These are phyloP conservation scores for Umbilicaria muhlenbergii DNA, from an alignment of 495 filamentous ascomycete genomes.

Conservation along the genomic window DNA sequence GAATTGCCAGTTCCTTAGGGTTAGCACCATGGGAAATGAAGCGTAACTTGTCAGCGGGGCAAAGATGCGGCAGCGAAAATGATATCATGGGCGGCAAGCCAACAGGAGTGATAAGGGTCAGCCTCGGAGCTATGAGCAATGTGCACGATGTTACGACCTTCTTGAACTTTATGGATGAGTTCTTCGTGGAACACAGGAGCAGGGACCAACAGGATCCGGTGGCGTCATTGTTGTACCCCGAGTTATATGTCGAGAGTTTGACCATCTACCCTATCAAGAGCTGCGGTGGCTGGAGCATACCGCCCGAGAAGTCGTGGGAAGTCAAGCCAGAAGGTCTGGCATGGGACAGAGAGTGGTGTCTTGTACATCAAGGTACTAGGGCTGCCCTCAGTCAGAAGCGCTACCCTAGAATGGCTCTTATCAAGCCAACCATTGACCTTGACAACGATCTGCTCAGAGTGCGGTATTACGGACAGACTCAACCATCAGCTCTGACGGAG, in stretches of 20 bases:
- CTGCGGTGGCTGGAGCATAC: conserved; percentile 51
- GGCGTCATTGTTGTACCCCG: not conserved
- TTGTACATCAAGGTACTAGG: conserved; percentile 59
- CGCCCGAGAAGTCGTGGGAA: conserved; percentile 41
- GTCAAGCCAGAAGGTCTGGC: conserved; percentile 52
- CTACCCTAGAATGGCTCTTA: conserved; percentile 57
- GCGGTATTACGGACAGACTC: conserved; percentile 4
- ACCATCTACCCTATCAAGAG: conserved; percentile 56
- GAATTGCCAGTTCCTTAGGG: conserved; percentile 30
- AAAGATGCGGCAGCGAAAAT: conserved; percentile 42
- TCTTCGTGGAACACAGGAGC: conserved; percentile 21
- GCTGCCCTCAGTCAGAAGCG: conserved; percentile 58
- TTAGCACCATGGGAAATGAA: conserved; percentile 41
- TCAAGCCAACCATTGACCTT: conserved; percentile 50
- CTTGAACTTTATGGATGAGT: conserved; percentile 36
- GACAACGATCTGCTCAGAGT: conserved; percentile 30
- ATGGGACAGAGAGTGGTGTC: conserved; percentile 79
- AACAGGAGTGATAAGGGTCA: conserved; percentile 49
- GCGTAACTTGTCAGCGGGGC: conserved; percentile 43
- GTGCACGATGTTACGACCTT: conserved; percentile 41
- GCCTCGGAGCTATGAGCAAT: conserved; percentile 59
- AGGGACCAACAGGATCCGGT: no score
- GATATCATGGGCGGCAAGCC: conserved; percentile 37
- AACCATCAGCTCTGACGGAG: conserved; percentile 11
- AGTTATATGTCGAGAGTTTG: conserved; percentile 13